Conservation (phyloP, 106 monocot genomes). For the Gastrodia elata region DNA sequence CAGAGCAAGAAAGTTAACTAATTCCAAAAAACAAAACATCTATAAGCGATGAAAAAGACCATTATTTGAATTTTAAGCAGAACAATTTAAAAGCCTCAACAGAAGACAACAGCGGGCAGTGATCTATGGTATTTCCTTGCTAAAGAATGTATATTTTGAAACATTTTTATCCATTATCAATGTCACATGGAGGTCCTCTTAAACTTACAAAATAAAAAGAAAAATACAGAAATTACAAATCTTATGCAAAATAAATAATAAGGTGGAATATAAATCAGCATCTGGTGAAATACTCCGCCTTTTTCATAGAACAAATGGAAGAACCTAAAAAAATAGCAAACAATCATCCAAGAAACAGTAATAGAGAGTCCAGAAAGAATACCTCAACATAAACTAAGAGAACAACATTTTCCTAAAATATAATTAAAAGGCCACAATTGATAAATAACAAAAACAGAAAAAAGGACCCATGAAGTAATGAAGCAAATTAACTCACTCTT, state of each 20-base stretch:
- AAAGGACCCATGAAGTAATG: not conserved
- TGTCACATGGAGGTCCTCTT: not conserved
- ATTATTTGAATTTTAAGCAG: not conserved
- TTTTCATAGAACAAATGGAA: not conserved
- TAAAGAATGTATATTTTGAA: not conserved
- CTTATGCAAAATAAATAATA: not conserved
- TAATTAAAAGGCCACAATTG: not conserved
- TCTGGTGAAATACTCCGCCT: not conserved
- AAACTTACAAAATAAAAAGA: not conserved
- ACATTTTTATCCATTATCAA: not conserved
- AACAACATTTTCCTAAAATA: not conserved
- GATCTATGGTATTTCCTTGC: not conserved
- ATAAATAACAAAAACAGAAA: not conserved
- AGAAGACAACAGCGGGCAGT: not conserved
- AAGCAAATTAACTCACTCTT: slow-evolving; percentile 1
- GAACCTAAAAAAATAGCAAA: not conserved
- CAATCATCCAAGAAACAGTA: not conserved
- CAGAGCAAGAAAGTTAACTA: not conserved
- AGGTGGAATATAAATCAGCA: not conserved
- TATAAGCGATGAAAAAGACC: not conserved
- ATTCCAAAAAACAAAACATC: not conserved
- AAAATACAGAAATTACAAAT: not conserved
- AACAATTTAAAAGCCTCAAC: slow-evolving; percentile 3
- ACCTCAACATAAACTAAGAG: not conserved
- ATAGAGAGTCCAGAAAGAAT: not conserved